Base-by-base conservation (phyloP, 140 eudicot species). In the Anethum foeniculum region DNA sequence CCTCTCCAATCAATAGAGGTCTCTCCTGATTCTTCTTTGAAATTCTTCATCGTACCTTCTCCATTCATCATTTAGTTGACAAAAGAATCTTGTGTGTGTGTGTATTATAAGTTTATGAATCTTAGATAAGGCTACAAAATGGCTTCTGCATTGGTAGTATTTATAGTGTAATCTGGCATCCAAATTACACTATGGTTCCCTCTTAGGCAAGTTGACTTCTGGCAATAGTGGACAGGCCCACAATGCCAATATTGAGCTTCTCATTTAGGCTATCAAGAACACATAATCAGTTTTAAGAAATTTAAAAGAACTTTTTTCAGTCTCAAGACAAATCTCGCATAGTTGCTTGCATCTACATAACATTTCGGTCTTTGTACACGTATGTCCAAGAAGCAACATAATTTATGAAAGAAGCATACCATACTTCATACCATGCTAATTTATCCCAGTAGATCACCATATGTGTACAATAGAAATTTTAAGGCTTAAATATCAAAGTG, bases 1-100 rank as follows among this genome's bases (percentile, higher is more conserved):
- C 89, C 90, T 89, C 85, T 84, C 90, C 96, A 90, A 79, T 92
- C 97, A 77, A 90, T 88, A 64, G 80, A 78, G 32, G 30, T 62
- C 56, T 79, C 60, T 28, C 27, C 52, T 60, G 81, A 58, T 58
- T 78, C 81, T 25, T 46, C 36, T 21, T 54, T 23, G 4, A 60
- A 38, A 39, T 56, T 78, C 41, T 78, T 78, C n/a, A 44, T 54
- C 64, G 80, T 77, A 62, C 80, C 80, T 56, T 77, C 80, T 38
- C 34, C 72, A 52, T 36, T 27, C 71, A 77, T 52, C 71, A 77
- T 52, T 39, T 43, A n/a, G 68, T 76, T 47, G 32, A 51, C 64
- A 27, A 49, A 48, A 51, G 68, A 76, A 76, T 76, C 39, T 28
- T 39, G 25, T 54, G n/a, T 52, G 49, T 32, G 12, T 64, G 39